Base-by-base conservation (phyloP, 306 rosid species). In the Cucurbita moschata region DNA sequence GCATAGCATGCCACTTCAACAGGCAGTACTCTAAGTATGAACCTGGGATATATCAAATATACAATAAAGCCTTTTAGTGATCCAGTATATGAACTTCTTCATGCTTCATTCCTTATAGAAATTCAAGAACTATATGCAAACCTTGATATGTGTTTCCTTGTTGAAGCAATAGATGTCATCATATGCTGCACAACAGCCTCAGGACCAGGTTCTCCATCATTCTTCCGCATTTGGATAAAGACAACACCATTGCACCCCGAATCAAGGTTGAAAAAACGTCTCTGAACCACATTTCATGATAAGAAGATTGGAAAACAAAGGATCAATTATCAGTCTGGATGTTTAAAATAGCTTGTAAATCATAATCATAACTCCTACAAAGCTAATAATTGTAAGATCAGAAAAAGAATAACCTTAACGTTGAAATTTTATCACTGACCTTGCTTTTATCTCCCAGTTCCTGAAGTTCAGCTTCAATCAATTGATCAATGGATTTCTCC, bases 131-230 rank as follows among this genome's bases (percentile, higher is more conserved):
- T 67, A 73, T 46, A 75, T 50, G 79, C n/a, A 42, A 74, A 94
- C 97, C 97, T 94, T 15, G 98, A 94, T 84, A 90, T 83, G 60
- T 94, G 97, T 78, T 90, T 94, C 84, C 73, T 87, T n/a, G 90
- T 87, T n/a, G 85, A 83, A 57, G 95, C 91, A 62, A 86, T 85
- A 66, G 95, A 85, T 74, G 95, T 83, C 81, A 94, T 92, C 77
- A 94, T 79, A 72, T 81, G 90, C 50, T 87, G 87, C 73, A 85
- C 97, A 64, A 94, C 83, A 66, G 84, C 88, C n/a, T 66, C 85
- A 77, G 98, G 97, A 75, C 95, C 53, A 54, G 84, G 83, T 57
- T 88, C 92, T 75, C 87, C 91, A 61, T 85, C 89, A 79, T 62
- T 85, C 74, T 81, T 94, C 79, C 86, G 78, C 97, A 94, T 90